Base-by-base conservation (phyloP, 352 stramenopile genomes). In the Phytophthora brassicae region DNA sequence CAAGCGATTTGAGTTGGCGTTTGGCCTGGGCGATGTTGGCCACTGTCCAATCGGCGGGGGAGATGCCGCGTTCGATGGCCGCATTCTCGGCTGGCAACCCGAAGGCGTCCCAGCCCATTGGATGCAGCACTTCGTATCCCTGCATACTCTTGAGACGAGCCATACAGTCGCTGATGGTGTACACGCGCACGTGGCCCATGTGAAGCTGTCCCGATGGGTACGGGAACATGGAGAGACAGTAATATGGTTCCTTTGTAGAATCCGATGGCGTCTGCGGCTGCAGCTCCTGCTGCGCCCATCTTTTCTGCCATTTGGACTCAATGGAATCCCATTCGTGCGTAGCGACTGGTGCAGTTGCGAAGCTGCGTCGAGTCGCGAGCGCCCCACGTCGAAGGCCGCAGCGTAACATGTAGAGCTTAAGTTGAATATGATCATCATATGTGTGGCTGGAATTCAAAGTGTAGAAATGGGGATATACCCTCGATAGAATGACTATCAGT, bases 61-160 rank as follows among this genome's bases (percentile, higher is more conserved):
- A 96, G 43, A 98, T 90, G 19, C 96, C 96, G 31, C 96, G 98
- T 55, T 99, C 91, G 64, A 99, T 99, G 26, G 98, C 98, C 50
- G 98, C 97, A 75, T 99, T 99, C 80, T 99, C 98, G 3, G 98
- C 98, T 0, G 98, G 98, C n/a, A 99, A 78, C 5, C 98, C 98
- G 79, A 99, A 99, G 16, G 96, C 97, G 76, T 99, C 98, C 97
- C 97, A 99, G 28, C 98, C 98, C 82, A 99, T 99, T 0, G 98
- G 97, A 70, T 99, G 97, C 36, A 99, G 70, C 46, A 99, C 87
- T 66, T 99, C 86, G 66, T 94, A 97, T 22, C 92, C 95, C 42
- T 97, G 94, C 97, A 99, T 99, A 35, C 95, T 84, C 77, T 97
- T 98, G 59, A 99, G 97, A 0, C 98, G 91, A 19, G 96, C 79